Evolutionary conservation across 2,329 filamentous ascomycete genomes (phyloP).

Genomic region (Rhinocladiella similis): DNA sequence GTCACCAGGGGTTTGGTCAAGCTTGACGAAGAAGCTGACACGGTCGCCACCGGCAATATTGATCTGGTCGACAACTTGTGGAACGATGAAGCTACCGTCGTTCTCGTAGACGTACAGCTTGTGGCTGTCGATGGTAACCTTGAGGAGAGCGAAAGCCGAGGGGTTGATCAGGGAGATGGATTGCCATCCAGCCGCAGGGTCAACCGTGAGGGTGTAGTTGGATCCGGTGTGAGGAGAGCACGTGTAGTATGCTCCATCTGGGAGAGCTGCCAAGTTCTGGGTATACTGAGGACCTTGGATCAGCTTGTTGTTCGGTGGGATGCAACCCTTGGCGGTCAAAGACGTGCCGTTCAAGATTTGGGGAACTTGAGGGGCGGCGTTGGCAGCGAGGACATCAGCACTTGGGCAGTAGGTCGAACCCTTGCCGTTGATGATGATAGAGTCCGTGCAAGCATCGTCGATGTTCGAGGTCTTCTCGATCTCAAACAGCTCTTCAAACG

Average conservation of each 20-base stretch:
- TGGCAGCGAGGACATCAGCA: constrained; percentile 44
- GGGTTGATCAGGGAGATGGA: constrained; percentile 43
- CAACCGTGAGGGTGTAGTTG: constrained; percentile 35
- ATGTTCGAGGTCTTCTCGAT: constrained; percentile 34
- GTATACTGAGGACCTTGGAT: constrained; percentile 38
- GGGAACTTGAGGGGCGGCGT: constrained; percentile 35
- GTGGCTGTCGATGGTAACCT: constrained; percentile 46
- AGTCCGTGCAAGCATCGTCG: constrained; percentile 58
- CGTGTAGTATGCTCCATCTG: constrained; percentile 45
- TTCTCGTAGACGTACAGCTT: constrained; percentile 46
- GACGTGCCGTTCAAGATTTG: constrained; percentile 31
- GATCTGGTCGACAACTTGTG: constrained; percentile 38
- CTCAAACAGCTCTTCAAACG: constrained; percentile 47
- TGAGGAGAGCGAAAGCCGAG: constrained; percentile 34
- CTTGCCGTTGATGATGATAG: constrained; percentile 63
- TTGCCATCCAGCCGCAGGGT: constrained; percentile 35
- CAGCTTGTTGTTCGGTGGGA: constrained; percentile 29
- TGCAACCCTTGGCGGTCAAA: constrained; percentile 38
- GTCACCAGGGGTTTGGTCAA: constrained; percentile 38
- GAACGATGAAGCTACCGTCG: constrained; percentile 46
- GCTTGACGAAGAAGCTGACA: constrained; percentile 43
- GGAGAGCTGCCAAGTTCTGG: constrained; percentile 42
- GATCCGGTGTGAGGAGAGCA: constrained; percentile 23
- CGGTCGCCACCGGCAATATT: constrained; percentile 40
- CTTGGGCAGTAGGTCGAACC: constrained; percentile 56